Conservation (phyloP, 1,139 yeast genomes). For the Kodamaea derodonti region DNA sequence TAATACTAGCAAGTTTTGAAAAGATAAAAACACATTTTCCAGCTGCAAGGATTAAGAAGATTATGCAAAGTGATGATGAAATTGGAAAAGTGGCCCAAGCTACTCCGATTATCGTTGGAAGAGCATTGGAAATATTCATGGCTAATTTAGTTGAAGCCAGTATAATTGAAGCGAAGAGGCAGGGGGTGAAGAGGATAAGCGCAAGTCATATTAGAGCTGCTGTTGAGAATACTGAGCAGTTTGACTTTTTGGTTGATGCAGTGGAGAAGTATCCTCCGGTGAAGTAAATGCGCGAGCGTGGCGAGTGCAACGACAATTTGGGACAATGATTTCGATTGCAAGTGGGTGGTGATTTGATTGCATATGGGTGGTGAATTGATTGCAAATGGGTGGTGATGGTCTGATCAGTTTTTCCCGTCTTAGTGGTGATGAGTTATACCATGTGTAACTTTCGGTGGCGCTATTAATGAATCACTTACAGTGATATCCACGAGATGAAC, state of each 20-base stretch:
- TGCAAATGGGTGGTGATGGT: too few relatives aligned
- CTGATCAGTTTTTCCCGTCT: too few relatives aligned
- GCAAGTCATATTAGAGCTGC: constrained; percentile 85
- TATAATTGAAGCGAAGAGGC: constrained; percentile 68
- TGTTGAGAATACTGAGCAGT: constrained; percentile 80
- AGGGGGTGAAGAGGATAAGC: constrained; percentile 77
- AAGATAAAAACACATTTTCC: constrained; percentile 91
- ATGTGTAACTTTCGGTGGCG: too few relatives aligned
- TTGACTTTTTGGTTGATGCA: constrained; percentile 81
- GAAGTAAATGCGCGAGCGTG: constrained; percentile 13
- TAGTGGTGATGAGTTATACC: too few relatives aligned
- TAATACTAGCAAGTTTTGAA: constrained; percentile 35
- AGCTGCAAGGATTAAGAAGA: constrained; percentile 91
- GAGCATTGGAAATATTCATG: constrained; percentile 89
- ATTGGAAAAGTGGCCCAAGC: constrained; percentile 99
- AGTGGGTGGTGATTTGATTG: too few relatives aligned
- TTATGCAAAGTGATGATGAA: constrained; percentile 97
- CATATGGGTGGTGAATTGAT: too few relatives aligned
- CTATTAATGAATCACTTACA: too few relatives aligned
- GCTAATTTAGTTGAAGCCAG: constrained; percentile 86
- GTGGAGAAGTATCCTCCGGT: constrained; percentile 56
- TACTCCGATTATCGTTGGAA: constrained; percentile 93
- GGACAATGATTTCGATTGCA: too few relatives aligned
- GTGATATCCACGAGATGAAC: too few relatives aligned
- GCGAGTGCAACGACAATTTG: too few relatives aligned